Base-by-base conservation (phyloP, 2,329 filamentous ascomycete genomes). In the Cladosporium sp. region DNA sequence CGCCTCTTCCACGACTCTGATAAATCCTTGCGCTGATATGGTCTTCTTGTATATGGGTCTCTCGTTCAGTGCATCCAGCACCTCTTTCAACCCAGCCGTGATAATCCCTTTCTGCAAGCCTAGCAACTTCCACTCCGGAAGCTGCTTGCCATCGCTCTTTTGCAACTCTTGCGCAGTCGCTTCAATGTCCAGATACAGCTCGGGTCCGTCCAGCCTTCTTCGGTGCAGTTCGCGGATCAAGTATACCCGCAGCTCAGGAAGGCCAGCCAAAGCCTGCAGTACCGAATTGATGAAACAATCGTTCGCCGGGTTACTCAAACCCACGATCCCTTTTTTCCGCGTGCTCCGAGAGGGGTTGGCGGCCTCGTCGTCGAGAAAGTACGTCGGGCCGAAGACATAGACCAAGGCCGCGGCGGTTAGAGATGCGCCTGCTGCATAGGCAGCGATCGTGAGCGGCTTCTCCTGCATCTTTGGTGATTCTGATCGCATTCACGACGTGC, bases 361-460 rank as follows among this genome's bases (percentile, higher is more conserved):
- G 45, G 84, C 79, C 50, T 93, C 86, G 64, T 85, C 83, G 71
- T 98, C 92, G 67, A 97, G 85, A 62, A 95, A 88, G 70, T 92
- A 97, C 46, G 91, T 97, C n/a, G 93, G 93, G 7, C 86, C 90
- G 71, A 98, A 97, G 60, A 97, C 92, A 71, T 97, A 98, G 67
- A 97, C 88, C 51, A 97, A 81, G 27, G 93, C 92, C 55, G 95
- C 88, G 55, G 93, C 93, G 50, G 93, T 93, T 55, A 98, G 85
- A 49, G 91, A 95, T 53, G 92, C 93, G 60, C 92, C 92, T 53
- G 92, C 93, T 63, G 93, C 93, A 72, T 98, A 98, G 38, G 88
- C 89, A 60, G 89, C 88, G 61, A 93, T 85, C 7, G 85, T 90
- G 52, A 88, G 78, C 49, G 84, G 83, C 74, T 86, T 90, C 66